Evolutionary conservation across 495 filamentous ascomycete species (phyloP).

Genomic region (Daldinia vernicosa): DNA sequence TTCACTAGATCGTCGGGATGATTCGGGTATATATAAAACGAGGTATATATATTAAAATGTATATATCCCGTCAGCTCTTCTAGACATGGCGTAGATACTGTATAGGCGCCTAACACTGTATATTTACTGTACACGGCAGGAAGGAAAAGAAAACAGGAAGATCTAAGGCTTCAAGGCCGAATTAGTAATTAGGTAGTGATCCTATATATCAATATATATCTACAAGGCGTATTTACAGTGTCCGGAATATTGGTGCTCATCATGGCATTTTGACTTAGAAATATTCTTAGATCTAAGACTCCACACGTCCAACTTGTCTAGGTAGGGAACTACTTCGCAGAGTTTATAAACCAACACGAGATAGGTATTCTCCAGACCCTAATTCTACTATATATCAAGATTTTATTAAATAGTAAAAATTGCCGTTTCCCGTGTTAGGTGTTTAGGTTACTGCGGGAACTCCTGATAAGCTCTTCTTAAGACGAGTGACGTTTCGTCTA

Average conservation of each 20-base stretch:
- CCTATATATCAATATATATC: too few relatives aligned
- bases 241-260: neutral
- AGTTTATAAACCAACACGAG: neutral
- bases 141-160: neutral
- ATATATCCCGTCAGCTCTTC: neutral
- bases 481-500: constrained; percentile 38
- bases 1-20: constrained; percentile 5
- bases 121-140: too few relatives aligned
- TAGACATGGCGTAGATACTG: too few relatives aligned
- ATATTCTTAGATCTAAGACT: neutral
- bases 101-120: too few relatives aligned
- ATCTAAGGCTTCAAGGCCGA: neutral
- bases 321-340: neutral
- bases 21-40: neutral
- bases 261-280: neutral
- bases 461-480: constrained; percentile 25
- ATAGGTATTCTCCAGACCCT: neutral
- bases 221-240: neutral
- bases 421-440: constrained; percentile 22
- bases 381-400: neutral
- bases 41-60: neutral
- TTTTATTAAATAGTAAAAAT: neutral
- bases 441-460: constrained; percentile 18
- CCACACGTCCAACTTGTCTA: neutral
- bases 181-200: neutral